Evolutionary conservation across 176 grass and related monocot species (phyloP).

Genomic region (Bolboschoenus planiculmis): DNA sequence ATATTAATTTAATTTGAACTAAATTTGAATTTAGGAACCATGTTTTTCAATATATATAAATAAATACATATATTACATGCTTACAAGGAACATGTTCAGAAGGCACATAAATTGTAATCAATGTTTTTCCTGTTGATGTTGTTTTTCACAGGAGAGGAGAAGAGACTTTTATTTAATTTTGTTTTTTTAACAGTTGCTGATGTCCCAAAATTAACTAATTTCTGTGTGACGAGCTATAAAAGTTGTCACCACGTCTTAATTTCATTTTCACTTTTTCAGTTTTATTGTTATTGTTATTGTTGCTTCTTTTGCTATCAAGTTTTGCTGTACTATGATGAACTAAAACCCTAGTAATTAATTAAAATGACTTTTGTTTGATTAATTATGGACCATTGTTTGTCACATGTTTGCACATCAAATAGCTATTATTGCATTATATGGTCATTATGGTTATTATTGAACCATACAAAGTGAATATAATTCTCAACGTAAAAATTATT

Average conservation of each 20-base stretch:
- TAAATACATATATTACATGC: neutral
- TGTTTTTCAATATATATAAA: neutral
- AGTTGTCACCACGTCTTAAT: neutral
- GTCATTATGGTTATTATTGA: neutral
- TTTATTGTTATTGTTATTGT: neutral
- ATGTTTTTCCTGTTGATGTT: neutral
- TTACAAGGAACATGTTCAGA: neutral
- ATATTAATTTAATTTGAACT: neutral
- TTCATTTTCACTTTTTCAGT: neutral
- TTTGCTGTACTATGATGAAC: neutral
- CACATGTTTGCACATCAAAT: no score
- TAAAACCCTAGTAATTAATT: neutral
- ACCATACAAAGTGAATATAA: neutral
- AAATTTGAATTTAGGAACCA: neutral
- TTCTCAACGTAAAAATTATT: neutral
- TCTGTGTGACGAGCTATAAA: neutral
- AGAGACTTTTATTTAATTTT: neutral
- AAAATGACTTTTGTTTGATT: neutral
- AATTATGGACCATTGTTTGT: no score
- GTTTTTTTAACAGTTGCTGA: neutral
- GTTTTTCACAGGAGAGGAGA: neutral
- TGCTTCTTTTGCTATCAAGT: neutral
- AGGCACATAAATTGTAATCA: neutral
- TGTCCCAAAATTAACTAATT: neutral
- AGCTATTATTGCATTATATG: neutral